phyloP scores from a whole-genome alignment of 2,329 filamentous ascomycete species.

The Lecanicillium sp. region DNA sequence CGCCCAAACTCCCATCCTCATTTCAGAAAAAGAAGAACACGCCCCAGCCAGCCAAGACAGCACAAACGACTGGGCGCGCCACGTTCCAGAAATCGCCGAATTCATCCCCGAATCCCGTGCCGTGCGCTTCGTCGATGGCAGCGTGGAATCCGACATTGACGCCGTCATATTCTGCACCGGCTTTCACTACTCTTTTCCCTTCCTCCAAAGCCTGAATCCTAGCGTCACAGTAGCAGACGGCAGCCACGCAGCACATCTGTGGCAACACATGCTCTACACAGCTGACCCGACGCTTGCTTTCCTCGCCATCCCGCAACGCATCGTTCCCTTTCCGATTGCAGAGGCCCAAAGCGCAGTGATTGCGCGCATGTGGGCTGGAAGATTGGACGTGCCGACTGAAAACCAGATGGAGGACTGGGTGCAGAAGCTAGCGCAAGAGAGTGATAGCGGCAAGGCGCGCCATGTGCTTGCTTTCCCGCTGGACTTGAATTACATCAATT shows the following conservation, averaged over 20 bases:
- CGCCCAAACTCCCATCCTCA: constrained; percentile 45
- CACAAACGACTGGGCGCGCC: constrained; percentile 20
- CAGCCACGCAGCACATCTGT: constrained; percentile 57
- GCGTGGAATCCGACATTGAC: constrained; percentile 57
- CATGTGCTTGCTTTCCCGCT: constrained; percentile 38
- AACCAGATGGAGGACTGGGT: constrained; percentile 57
- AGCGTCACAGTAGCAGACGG: constrained; percentile 51
- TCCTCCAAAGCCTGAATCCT: constrained; percentile 38
- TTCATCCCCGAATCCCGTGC: constrained; percentile 33
- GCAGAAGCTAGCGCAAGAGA: constrained; percentile 36
- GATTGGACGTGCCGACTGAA: constrained; percentile 45
- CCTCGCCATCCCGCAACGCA: constrained; percentile 54
- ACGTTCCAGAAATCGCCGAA: constrained; percentile 37
- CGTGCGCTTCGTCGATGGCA: constrained; percentile 55
- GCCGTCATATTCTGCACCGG: constrained; percentile 76
- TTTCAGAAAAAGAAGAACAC: constrained; percentile 36
- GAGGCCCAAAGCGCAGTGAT: constrained; percentile 62
- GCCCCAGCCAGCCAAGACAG: constrained; percentile 18
- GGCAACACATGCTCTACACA: constrained; percentile 61
- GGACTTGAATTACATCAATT: constrained; percentile 54
- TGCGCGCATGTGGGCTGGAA: constrained; percentile 56
- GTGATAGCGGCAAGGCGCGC: constrained; percentile 33
- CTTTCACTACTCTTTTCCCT: constrained; percentile 76
- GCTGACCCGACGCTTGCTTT: constrained; percentile 59
- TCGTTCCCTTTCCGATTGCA: constrained; percentile 64